A percentile compares a stretch with the other conserved stretches of the same genome.
These are phyloP conservation scores for Rhodofomes roseus DNA, from an alignment of 1,284 basidiomycete species.

Conservation along the genomic window DNA sequence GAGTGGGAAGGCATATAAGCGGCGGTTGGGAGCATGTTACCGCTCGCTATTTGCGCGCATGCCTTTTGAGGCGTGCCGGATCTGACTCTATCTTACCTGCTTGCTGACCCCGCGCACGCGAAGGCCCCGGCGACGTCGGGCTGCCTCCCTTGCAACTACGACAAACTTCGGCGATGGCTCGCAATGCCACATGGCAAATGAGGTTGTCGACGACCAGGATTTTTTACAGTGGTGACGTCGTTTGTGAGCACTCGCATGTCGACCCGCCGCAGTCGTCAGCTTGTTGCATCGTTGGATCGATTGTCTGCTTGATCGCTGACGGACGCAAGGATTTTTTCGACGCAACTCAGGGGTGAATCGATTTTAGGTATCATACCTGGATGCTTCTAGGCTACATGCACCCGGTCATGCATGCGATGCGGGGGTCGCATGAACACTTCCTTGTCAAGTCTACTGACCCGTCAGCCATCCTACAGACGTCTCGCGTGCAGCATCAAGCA, in stretches of 20 bases:
- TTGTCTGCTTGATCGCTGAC: background rate
- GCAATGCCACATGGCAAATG: background rate
- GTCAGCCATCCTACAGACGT: background rate
- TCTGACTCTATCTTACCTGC: background rate
- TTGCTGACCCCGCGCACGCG: background rate
- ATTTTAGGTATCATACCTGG: background rate
- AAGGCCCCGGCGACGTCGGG: background rate
- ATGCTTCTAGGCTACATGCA: constrained; percentile 1
- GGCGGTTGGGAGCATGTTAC: background rate
- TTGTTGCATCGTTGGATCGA: background rate
- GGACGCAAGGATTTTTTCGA: background rate
- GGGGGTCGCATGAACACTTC: background rate
- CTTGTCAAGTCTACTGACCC: background rate
- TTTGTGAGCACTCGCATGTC: no score
- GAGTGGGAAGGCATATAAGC: background rate
- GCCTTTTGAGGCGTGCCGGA: background rate
- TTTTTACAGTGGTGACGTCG: no score
- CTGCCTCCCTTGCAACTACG: background rate
- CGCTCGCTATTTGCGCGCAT: background rate
- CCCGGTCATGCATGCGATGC: background rate
- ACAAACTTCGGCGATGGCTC: background rate
- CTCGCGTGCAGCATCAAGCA: background rate
- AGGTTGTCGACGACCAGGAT: no score
- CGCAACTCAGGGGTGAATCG: background rate
- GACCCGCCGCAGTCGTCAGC: no score